Conservation (phyloP, 2,329 filamentous ascomycete species). For the Arthrinium phaeospermum region DNA sequence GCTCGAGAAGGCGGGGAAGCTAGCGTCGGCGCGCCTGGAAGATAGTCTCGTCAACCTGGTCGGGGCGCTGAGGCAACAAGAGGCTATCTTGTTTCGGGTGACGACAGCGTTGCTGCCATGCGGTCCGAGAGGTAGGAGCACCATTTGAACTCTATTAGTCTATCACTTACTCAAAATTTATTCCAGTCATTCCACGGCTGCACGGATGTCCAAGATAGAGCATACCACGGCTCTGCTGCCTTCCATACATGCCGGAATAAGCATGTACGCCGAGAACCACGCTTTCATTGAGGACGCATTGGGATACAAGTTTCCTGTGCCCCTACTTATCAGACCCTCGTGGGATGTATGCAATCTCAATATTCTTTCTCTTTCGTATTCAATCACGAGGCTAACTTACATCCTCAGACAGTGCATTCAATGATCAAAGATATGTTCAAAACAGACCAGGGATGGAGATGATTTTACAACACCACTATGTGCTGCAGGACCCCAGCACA, state of each 20-base stretch:
- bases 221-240: not conserved
- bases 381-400: not conserved
- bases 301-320: slow-evolving; percentile 4
- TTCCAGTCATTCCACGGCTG: not conserved
- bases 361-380: too few relatives aligned
- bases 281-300: slow-evolving; percentile 19
- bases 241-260: not conserved
- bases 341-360: not conserved
- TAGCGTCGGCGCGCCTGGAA: not conserved
- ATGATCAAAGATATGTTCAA: not conserved
- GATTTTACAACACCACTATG: not conserved
- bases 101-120: not conserved
- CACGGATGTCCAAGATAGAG: not conserved
- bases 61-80: not conserved
- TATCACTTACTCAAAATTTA: not conserved
- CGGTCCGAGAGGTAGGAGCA: not conserved
- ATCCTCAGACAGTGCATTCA: not conserved
- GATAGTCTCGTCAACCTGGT: not conserved
- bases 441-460: not conserved
- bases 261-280: not conserved
- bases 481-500: not conserved
- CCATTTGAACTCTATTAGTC: too few relatives aligned
- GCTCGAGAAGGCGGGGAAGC: not conserved
- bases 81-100: not conserved
- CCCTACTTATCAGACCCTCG: slow-evolving; percentile 6